These are phyloP conservation scores for Glycine latifolia DNA, from an alignment of 306 rosid genomes.

Conservation along the genomic window DNA sequence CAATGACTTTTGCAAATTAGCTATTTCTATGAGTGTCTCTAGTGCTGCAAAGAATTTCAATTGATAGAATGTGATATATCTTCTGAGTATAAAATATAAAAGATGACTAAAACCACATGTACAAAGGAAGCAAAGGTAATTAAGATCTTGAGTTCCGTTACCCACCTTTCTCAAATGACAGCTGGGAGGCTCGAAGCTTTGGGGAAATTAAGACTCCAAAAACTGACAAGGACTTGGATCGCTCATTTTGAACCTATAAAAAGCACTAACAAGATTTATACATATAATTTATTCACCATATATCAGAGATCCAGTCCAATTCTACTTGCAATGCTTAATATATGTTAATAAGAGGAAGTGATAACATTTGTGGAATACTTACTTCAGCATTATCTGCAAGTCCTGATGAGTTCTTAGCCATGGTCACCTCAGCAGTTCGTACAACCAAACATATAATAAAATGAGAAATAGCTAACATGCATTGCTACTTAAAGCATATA, in stretches of 20 bases:
- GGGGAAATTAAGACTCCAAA: conserved; percentile 91
- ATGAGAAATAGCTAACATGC: conserved; percentile 38
- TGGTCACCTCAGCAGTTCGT: conserved; percentile 46
- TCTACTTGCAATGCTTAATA: conserved; percentile 26
- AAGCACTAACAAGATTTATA: conserved; percentile 33
- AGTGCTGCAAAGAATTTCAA: conserved; percentile 67
- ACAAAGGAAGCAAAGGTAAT: conserved; percentile 18
- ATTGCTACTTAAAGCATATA: conserved; percentile 31
- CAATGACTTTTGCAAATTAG: conserved; percentile 71
- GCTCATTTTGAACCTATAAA: conserved; percentile 66
- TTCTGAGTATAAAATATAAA: conserved; percentile 12
- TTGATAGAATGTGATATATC: conserved; percentile 41
- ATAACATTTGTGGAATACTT: conserved; percentile 37
- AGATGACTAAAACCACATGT: not conserved
- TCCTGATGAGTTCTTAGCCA: conserved; percentile 40
- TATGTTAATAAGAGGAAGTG: conserved; percentile 10
- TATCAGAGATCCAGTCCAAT: conserved; percentile 25
- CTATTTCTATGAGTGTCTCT: conserved; percentile 76
- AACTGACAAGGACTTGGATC: conserved; percentile 37
- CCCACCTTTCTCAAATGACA: conserved; percentile 86
- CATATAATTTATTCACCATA: conserved; percentile 11
- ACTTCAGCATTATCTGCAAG: conserved; percentile 59
- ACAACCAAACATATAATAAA: conserved; percentile 41
- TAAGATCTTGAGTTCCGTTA: conserved; percentile 27
- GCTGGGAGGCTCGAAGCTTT: conserved; percentile 83